Conservation (phyloP, 805 yeast genomes). For the Wickerhamiella occidentalis region DNA sequence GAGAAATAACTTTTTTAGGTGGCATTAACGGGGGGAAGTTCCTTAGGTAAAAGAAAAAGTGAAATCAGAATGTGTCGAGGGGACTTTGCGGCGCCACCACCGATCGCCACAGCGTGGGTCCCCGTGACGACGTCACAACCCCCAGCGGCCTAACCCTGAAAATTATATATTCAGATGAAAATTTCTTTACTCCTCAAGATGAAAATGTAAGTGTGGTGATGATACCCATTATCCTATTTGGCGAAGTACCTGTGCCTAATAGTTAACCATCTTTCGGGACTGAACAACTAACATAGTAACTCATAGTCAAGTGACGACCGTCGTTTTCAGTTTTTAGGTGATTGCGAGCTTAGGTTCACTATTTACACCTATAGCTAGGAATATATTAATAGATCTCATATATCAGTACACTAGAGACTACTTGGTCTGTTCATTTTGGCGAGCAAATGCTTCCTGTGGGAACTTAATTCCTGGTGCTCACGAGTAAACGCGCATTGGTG, state of each 20-base stretch:
- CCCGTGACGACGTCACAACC: background rate
- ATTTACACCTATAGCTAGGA: no score
- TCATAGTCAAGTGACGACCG: no score
- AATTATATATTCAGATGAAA: background rate
- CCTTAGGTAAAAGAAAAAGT: background rate
- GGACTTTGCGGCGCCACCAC: constrained; percentile 3
- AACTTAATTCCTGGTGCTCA: no score
- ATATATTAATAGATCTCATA: no score
- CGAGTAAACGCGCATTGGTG: no score
- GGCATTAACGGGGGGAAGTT: background rate
- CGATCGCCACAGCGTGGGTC: background rate
- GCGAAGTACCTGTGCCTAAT: constrained; percentile 23
- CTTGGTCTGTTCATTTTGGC: no score
- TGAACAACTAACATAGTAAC: constrained; percentile 17
- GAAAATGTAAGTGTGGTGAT: constrained; percentile 19
- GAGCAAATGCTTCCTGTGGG: no score
- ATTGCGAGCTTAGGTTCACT: no score
- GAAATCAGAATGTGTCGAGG: background rate
- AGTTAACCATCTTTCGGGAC: constrained; percentile 28
- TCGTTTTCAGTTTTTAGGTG: no score
- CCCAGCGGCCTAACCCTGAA: constrained; percentile 1
- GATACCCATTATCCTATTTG: constrained; percentile 22
- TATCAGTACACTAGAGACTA: no score
- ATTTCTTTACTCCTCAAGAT: background rate
- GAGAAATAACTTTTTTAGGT: constrained; percentile 9